Evolutionary conservation across 2,329 filamentous ascomycete genomes (phyloP), one percentile per base, ranked within the genome.

Genomic region (Metarhizium album): DNA sequence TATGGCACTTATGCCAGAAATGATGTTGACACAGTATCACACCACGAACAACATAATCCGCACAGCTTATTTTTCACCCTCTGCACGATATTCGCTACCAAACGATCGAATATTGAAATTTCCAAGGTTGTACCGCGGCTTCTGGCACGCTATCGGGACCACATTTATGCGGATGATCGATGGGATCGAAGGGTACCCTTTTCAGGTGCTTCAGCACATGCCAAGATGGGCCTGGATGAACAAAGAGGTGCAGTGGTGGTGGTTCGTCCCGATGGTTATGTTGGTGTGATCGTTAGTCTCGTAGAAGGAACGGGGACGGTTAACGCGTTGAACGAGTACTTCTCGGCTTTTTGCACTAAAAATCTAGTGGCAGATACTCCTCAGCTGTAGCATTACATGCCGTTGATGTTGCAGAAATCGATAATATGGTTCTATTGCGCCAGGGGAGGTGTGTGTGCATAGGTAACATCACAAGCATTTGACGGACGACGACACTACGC

Each of bases 161-260:
- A 93, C 60, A 74, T 95, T 35, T 95, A 95, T 61, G 86, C 89
- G 1, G 90, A 95, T 60, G 89, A 95, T 66, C 75, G 86, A 46
- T 83, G 80, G 71, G 87, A 93, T 63, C 73, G 77, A 42, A 74
- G 80, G 6, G 83, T 88, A 1, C 82, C 85, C 0, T 73, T 84
- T 20, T 84, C 86, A 1, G 75, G 74, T 58, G 88, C 84, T 4
- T 76, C 87, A 2, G 88, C 88, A 4, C 90, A 96, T 67, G 83
- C 84, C 42, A 95, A 95, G 75, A 85, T 95, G 75, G 90, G 90
- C 0, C 66, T 95, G 24, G 78, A 85, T 56, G 73, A 84, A 60
- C 80, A 86, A 54, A 76, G 72, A 54, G 89, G 89, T 11, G 89
- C 85, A 51, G 79, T 95, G 2, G 83, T 94, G 2, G 85, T 95